phyloP scores from a whole-genome alignment of 768 basidiomycete genomes.

The Amanita jacksonii region DNA sequence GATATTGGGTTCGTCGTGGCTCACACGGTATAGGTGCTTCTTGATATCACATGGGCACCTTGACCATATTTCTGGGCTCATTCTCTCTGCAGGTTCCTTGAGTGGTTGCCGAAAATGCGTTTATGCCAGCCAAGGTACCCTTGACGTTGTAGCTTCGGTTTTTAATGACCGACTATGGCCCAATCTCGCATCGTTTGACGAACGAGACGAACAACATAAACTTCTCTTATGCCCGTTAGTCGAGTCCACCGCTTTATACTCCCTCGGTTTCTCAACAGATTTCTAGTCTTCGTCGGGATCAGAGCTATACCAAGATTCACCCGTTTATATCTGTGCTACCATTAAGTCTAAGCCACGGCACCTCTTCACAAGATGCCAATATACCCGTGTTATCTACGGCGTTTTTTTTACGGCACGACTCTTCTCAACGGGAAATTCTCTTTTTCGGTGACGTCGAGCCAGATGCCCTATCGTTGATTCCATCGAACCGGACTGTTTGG shows the following conservation, averaged over 20 bases:
- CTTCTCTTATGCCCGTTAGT: constrained; percentile 59
- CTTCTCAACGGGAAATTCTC: constrained; percentile 59
- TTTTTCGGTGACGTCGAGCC: constrained; percentile 96
- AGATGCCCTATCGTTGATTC: constrained; percentile 53
- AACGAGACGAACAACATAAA: constrained; percentile 47
- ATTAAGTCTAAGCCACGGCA: constrained; percentile 69
- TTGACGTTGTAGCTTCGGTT: constrained; percentile 59
- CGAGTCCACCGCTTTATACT: too few relatives aligned
- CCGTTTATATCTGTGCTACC: constrained; percentile 51
- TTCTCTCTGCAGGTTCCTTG: constrained; percentile 76
- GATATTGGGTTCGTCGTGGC: not conserved
- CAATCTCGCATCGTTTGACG: constrained; percentile 67
- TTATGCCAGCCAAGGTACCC: constrained; percentile 47
- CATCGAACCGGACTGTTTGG: constrained; percentile 70
- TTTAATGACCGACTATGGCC: constrained; percentile 85
- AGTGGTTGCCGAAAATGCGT: constrained; percentile 53
- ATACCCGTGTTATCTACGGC: constrained; percentile 70
- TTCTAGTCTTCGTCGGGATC: constrained; percentile 40
- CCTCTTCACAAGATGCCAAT: constrained; percentile 25
- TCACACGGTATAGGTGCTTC: constrained; percentile 49
- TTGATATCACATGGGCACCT: constrained; percentile 85
- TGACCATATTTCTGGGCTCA: constrained; percentile 79
- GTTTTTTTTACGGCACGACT: constrained; percentile 72
- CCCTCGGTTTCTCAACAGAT: not conserved
- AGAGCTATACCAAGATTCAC: constrained; percentile 41